Base-by-base conservation (phyloP, 352 stramenopile genomes). In the Phytophthora brassicae region DNA sequence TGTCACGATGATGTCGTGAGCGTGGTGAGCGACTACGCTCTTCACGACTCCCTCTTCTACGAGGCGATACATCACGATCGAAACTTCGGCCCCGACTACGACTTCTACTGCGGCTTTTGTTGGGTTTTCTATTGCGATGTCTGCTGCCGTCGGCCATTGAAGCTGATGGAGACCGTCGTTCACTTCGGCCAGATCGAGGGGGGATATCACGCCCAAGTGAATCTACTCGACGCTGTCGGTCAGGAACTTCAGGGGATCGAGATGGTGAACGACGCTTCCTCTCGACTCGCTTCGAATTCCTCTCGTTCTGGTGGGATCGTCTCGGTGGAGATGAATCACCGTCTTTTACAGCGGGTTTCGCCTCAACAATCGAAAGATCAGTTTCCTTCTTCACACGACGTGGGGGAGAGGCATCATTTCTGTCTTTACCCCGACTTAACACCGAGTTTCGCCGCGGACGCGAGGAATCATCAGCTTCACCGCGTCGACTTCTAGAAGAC, bases 181-280 rank as follows among this genome's bases (percentile, higher is more conserved):
- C 14, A 49, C 29, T 68, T 31, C 19, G 38, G 39, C 38, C 61
- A 17, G 44, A 54, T 38, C 33, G 45, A 39, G 46, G 31, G 20
- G 55, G 54, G 6, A 76, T 60, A 31, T 76, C 68, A 26, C 68
- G 48, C 12, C 68, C 68, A 45, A 76, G 64, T 23, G 68, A 76
- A 42, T 76, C 68, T 7, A 72, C 64, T 2, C 64, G 64, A 8
- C 51, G 55, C 16, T 73, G 44, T 26, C 58, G 49, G 51, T 70
- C 58, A 44, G 17, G 31, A 31, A 16, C 48, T 57, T 13, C 17
- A 58, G 44, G 31, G 16, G 67, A 69, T 31, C 16, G 41, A 52
- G 53, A 46, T 41, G 42, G 23, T 5, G 23, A 60, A 12, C 26
- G 48, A 8, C 28, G 54, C 24, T 39, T 61, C 31, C 38, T 52